Evolutionary conservation across 176 grass and related monocot genomes (phyloP).

Genomic region (Rhynchospora breviuscula): DNA sequence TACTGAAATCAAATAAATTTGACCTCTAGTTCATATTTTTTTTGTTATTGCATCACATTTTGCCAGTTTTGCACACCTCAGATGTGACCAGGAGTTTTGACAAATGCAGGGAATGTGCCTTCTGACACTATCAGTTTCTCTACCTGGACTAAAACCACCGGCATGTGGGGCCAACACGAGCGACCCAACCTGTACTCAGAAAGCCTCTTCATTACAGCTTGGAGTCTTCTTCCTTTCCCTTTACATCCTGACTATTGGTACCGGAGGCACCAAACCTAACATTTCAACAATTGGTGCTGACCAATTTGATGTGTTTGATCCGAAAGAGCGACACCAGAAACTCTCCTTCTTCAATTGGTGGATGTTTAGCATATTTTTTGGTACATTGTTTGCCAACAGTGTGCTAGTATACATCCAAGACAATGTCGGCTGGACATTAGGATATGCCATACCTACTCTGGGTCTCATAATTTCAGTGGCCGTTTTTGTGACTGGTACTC

Average conservation of each 20-base stretch:
- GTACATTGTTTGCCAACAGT: constrained; percentile 72
- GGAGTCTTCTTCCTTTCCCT: constrained; percentile 65
- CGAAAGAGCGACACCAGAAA: constrained; percentile 63
- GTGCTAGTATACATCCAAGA: constrained; percentile 77
- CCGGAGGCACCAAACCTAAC: constrained; percentile 82
- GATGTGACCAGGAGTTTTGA: background rate
- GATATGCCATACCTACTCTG: constrained; percentile 58
- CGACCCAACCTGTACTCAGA: constrained; percentile 34
- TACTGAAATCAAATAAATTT: too few species aligned
- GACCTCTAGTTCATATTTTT: too few species aligned
- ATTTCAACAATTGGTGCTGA: constrained; percentile 90
- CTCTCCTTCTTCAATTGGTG: constrained; percentile 98
- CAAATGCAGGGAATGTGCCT: constrained; percentile 51
- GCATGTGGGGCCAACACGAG: constrained; percentile 36
- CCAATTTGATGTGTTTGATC: constrained; percentile 69
- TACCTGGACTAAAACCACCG: constrained; percentile 54
- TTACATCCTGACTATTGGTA: constrained; percentile 70
- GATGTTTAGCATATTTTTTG: constrained; percentile 98
- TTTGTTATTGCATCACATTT: too few species aligned
- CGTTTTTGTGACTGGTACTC: constrained; percentile 64
- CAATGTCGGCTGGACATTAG: constrained; percentile 68
- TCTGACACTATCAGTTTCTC: constrained; percentile 49
- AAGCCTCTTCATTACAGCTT: constrained; percentile 47
- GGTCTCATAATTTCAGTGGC: constrained; percentile 59
- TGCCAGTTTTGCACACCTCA: background rate